Conservation (phyloP, 2,329 filamentous ascomycete species). For the Hypocreales sp. region DNA sequence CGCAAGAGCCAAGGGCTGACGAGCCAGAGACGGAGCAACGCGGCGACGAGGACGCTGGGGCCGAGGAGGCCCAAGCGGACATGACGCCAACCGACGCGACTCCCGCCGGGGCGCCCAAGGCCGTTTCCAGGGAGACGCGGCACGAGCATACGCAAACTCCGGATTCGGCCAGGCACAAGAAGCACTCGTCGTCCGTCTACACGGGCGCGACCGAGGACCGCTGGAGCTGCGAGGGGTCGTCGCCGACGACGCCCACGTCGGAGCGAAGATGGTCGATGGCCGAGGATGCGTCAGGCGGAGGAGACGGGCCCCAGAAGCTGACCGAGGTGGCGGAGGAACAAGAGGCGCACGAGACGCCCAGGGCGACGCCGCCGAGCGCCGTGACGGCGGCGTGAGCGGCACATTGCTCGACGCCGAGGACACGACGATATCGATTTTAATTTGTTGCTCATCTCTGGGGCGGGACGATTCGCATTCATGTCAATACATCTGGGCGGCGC, state of each 20-base stretch:
- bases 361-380: too few species aligned
- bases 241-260: conserved; percentile 21
- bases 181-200: conserved; percentile 21
- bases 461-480: conserved; percentile 1
- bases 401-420: too few species aligned
- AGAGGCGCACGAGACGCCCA: background rate
- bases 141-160: conserved; percentile 10
- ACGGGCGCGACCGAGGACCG: conserved; percentile 20
- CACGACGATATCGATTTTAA: conserved; percentile 1
- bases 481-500: background rate
- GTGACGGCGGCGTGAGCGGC: too few species aligned
- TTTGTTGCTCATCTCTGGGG: background rate
- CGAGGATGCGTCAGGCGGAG: conserved; percentile 12
- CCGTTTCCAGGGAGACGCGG: too few species aligned
- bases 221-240: conserved; percentile 21
- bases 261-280: conserved; percentile 17
- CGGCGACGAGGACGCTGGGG: too few species aligned
- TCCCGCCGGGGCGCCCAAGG: background rate
- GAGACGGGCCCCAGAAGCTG: conserved; percentile 15
- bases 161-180: conserved; percentile 13
- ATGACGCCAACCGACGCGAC: background rate
- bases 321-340: conserved; percentile 8
- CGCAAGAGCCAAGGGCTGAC: background rate
- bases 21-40: too few species aligned
- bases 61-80: too few species aligned